Evolutionary conservation across 108 stramenopile species (phyloP).

Genomic region (Cafeteria roenbergensis): DNA sequence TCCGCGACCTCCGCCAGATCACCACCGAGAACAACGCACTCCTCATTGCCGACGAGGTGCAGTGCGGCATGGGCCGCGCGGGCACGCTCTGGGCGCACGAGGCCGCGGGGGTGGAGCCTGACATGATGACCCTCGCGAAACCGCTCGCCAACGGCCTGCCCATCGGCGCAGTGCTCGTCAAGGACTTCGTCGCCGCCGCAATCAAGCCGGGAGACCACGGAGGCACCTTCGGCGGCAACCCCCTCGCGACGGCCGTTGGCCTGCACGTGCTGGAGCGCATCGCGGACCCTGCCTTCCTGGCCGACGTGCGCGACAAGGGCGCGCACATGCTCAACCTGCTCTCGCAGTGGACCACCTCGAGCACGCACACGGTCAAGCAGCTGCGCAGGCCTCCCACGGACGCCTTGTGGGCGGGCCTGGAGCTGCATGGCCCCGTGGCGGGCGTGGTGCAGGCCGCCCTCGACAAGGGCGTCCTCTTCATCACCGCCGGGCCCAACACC

Average conservation of each 20-base stretch:
- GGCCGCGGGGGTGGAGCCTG: conserved; percentile 59
- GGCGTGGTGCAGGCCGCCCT: conserved; percentile 5
- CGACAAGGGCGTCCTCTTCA: conserved; percentile 1
- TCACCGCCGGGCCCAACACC: conserved; percentile 7
- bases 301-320: conserved; percentile 68
- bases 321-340: conserved; percentile 61
- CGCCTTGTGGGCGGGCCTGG: conserved; percentile 5
- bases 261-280: conserved; percentile 72
- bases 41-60: conserved; percentile 88
- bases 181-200: conserved; percentile 58
- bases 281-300: conserved; percentile 60
- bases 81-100: conserved; percentile 85
- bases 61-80: conserved; percentile 91
- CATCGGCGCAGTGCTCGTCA: conserved; percentile 90
- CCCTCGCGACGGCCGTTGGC: conserved; percentile 62
- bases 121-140: conserved; percentile 88
- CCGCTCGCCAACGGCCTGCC: conserved; percentile 92
- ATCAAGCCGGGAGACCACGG: conserved; percentile 70
- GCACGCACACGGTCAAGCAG: conserved; percentile 59
- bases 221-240: conserved; percentile 89
- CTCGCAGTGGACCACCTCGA: conserved; percentile 51
- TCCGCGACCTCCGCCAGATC: conserved; percentile 55
- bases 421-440: conserved; percentile 2
- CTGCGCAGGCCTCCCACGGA: conserved; percentile 53
- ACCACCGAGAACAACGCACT: conserved; percentile 70